Base-by-base conservation (phyloP, 2,329 filamentous ascomycete species). In the Talaromyces sp. region DNA sequence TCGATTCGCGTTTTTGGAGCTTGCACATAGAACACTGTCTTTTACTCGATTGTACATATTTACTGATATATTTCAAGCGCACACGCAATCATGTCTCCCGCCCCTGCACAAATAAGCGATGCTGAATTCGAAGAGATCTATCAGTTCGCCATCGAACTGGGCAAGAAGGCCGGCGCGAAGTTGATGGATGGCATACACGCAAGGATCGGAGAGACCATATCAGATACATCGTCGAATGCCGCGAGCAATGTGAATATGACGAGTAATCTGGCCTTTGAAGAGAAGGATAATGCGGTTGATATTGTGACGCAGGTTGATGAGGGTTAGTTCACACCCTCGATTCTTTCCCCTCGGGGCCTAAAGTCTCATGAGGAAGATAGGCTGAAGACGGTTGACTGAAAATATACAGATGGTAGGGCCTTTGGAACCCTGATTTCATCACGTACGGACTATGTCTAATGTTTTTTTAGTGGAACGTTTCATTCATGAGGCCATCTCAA, bases 251-350 rank as follows among this genome's bases (percentile, higher is more conserved):
- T 33, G 28, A 58, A 61, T 31, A 69, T 70, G 16, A 73, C 63
- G 58, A 70, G 56, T 46, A 63, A 73, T 48, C 75, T 81, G 64
- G 69, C 69, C 1, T 81, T 83, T 61, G 76, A 80, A 7, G 88
- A 92, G 75, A 93, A 93, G 73, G 86, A 90, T 67, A 91, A 85
- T 71, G 83, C 88, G 1, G 89, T 92, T 11, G 90, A 92, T 72
- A 84, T 92, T 65, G 89, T 92, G 21, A 92, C 89, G 9, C 85
- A 91, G 76, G 89, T 88, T 0, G 89, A 92, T 71, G 83, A 89
- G 75, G 87, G 88, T 89, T 23, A 58, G 55, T 58, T n/a, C 33
- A 18, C 16, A 9, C 14, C 25, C 23, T 25, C 44, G 12, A 25
- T n/a, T 31, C n/a, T 23, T 54, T 14, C 33, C 12, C 9, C n/a